phyloP scores from a whole-genome alignment of 352 stramenopile species.

The Phytophthora pinifolia region DNA sequence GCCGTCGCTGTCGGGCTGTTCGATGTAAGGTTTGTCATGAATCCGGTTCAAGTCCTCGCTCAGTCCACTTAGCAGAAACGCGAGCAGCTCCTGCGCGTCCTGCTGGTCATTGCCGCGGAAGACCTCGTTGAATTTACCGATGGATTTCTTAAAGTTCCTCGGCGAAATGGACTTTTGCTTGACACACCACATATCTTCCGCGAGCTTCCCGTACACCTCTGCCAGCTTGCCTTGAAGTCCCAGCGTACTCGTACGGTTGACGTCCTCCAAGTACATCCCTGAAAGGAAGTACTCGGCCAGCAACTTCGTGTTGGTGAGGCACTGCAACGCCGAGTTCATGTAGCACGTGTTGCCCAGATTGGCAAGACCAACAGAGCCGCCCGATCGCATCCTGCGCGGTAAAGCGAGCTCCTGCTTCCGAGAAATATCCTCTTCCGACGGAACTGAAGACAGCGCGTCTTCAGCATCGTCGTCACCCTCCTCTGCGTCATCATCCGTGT shows the following conservation, averaged over 20 bases:
- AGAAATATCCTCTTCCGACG: slow-evolving; percentile 56
- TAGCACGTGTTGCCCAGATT: slow-evolving; percentile 97
- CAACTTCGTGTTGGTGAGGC: slow-evolving; percentile 95
- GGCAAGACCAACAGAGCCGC: slow-evolving; percentile 72
- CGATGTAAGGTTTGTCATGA: slow-evolving; percentile 96
- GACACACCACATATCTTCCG: slow-evolving; percentile 95
- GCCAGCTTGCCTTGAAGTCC: slow-evolving; percentile 95
- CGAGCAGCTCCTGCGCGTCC: slow-evolving; percentile 97
- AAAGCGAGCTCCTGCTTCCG: slow-evolving; percentile 60
- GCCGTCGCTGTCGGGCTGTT: slow-evolving; percentile 97
- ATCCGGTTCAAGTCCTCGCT: slow-evolving; percentile 99
- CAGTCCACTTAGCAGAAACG: slow-evolving; percentile 96
- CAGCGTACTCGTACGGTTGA: slow-evolving; percentile 97
- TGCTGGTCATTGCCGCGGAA: slow-evolving; percentile 98
- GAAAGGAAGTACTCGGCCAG: slow-evolving; percentile 97
- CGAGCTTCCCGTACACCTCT: slow-evolving; percentile 94
- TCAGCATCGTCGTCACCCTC: slow-evolving; percentile 37
- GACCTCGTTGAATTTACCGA: slow-evolving; percentile 94
- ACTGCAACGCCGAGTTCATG: slow-evolving; percentile 95
- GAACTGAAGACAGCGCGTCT: slow-evolving; percentile 37
- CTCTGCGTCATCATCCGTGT: slow-evolving; percentile 39
- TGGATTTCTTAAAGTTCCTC: slow-evolving; percentile 93
- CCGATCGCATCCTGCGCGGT: slow-evolving; percentile 72
- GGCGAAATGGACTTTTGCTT: slow-evolving; percentile 93
- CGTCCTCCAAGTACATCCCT: slow-evolving; percentile 89